Conservation (phyloP, 208 protist species). For the Leptomonas pyrrhocoris region DNA sequence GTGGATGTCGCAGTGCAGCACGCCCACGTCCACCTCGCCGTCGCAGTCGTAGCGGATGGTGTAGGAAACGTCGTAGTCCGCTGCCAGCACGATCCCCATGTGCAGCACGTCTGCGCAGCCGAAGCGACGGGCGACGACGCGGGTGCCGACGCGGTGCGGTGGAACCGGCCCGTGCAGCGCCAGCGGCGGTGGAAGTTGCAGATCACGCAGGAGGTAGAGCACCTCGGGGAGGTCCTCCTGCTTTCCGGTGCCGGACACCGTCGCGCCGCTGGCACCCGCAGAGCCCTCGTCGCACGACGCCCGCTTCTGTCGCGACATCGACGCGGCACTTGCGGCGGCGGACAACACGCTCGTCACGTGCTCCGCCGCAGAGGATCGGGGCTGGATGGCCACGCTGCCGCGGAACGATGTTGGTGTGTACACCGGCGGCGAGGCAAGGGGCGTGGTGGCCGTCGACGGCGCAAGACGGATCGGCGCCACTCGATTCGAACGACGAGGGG, state of each 20-base stretch:
- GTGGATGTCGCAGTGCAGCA: conserved; percentile 75
- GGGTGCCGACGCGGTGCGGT: conserved; percentile 55
- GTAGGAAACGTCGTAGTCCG: conserved; percentile 65
- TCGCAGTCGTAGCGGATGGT: conserved; percentile 60
- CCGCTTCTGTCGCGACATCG: conserved; percentile 1
- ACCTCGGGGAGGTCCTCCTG: conserved; percentile 27
- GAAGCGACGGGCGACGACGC: conserved; percentile 59
- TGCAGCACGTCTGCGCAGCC: conserved; percentile 45
- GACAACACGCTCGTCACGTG: background rate
- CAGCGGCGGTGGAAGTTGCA: conserved; percentile 55
- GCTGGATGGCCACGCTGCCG: background rate
- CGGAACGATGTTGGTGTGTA: conserved; percentile 6
- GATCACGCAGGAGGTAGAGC: conserved; percentile 40
- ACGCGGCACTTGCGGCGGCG: background rate
- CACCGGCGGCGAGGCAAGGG: background rate
- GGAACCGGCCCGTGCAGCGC: conserved; percentile 44
- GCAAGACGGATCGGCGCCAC: background rate
- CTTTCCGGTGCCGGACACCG: background rate
- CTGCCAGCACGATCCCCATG: conserved; percentile 52
- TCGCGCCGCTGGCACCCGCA: background rate
- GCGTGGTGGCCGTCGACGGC: background rate
- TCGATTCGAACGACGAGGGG: background rate
- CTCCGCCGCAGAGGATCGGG: background rate
- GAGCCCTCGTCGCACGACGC: conserved; percentile 2
- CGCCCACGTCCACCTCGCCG: conserved; percentile 49